Conservation (phyloP, 108 stramenopile genomes). For the Cyclotella atomus region DNA sequence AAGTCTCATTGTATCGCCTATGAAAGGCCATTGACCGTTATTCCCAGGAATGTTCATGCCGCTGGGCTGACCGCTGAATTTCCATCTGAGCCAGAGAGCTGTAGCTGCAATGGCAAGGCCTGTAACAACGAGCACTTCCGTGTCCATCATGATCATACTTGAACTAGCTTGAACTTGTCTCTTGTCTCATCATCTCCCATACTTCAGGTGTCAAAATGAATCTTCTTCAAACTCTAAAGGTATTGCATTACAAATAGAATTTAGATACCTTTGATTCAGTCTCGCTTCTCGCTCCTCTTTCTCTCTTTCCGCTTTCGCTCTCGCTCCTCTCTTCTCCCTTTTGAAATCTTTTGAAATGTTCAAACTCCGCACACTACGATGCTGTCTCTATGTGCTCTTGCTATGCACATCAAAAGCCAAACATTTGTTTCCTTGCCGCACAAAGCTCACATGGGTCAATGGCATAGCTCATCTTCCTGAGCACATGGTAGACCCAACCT, state of each 20-base stretch:
- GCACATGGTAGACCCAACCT: constrained; percentile 68
- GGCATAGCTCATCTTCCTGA: constrained; percentile 73
- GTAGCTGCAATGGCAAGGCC: not conserved
- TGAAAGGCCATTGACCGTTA: constrained; percentile 23
- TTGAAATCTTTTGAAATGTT: too few species aligned
- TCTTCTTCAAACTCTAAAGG: too few species aligned
- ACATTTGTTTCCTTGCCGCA: constrained; percentile 33
- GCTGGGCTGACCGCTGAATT: not conserved
- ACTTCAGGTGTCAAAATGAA: too few species aligned
- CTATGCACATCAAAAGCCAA: constrained; percentile 4
- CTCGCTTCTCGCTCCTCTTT: too few species aligned
- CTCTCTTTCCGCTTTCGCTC: too few species aligned
- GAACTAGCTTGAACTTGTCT: too few species aligned
- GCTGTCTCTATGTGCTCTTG: not conserved
- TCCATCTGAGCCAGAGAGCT: not conserved
- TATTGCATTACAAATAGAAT: too few species aligned
- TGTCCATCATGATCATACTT: too few species aligned
- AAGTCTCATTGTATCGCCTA: constrained; percentile 39
- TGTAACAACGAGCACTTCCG: not conserved
- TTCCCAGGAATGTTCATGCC: not conserved
- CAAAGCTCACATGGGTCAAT: constrained; percentile 81
- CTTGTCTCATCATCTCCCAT: too few species aligned
- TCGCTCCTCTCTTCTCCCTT: too few species aligned
- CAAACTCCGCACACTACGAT: not conserved
- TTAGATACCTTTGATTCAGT: too few species aligned